phyloP scores from a whole-genome alignment of 2,329 filamentous ascomycete species.

The Penicillium sp. region DNA sequence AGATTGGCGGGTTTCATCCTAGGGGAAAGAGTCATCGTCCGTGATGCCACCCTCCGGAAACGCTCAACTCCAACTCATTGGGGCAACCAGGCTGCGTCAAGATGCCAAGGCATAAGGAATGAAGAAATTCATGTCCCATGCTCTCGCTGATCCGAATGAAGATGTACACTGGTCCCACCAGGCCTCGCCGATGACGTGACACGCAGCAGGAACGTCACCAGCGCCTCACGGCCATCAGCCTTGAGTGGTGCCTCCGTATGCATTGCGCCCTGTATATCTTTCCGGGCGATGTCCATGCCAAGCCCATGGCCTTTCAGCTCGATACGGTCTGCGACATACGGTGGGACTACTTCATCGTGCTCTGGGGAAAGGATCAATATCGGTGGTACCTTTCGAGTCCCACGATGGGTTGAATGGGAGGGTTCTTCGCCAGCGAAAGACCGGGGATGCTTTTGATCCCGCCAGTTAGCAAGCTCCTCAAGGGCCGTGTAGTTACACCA shows the following conservation, averaged over 20 bases:
- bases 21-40: constrained; percentile 26
- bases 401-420: neutral
- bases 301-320: constrained; percentile 36
- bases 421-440: neutral
- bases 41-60: too few relatives aligned
- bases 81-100: too few relatives aligned
- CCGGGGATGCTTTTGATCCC: too few relatives aligned
- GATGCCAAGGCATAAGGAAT: too few relatives aligned
- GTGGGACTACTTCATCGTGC: constrained; percentile 46
- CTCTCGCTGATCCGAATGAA: too few relatives aligned
- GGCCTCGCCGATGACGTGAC: too few relatives aligned
- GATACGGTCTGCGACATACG: constrained; percentile 35
- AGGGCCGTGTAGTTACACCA: constrained; percentile 51
- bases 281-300: constrained; percentile 36
- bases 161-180: too few relatives aligned
- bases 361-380: constrained; percentile 44
- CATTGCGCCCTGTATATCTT: constrained; percentile 47
- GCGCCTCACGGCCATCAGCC: constrained; percentile 41
- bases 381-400: constrained; percentile 19
- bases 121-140: too few relatives aligned
- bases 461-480: constrained; percentile 34
- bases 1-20: constrained; percentile 34
- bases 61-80: too few relatives aligned
- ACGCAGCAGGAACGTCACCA: constrained; percentile 39
- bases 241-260: constrained; percentile 51